Evolutionary conservation across 2,329 filamentous ascomycete species (phyloP).

Genomic region (Endoconidiophora laricicola): DNA sequence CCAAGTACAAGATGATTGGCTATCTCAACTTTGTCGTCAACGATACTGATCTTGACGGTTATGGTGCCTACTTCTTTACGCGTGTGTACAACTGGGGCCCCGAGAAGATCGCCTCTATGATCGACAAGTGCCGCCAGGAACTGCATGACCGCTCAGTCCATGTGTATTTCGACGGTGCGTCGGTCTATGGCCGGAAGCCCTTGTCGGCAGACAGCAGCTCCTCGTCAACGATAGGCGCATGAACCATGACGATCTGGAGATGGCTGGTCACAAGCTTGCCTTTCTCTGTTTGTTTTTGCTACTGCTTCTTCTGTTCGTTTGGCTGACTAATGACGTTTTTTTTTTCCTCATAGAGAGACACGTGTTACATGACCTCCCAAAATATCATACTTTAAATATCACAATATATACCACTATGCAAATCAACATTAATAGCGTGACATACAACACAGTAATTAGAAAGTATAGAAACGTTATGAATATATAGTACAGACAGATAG

Average conservation of each 20-base stretch:
- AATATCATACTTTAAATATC: too few relatives aligned
- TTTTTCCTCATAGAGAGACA: not conserved
- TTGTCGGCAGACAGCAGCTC: slow-evolving; percentile 4
- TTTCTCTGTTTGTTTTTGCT: not conserved
- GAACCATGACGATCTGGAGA: not conserved
- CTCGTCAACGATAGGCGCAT: slow-evolving; percentile 3
- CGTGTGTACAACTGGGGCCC: slow-evolving; percentile 21
- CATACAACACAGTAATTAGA: too few relatives aligned
- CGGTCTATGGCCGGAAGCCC: slow-evolving; percentile 8
- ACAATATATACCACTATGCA: too few relatives aligned
- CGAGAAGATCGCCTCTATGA: slow-evolving; percentile 20
- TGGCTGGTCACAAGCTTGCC: not conserved
- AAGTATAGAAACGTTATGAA: too few relatives aligned
- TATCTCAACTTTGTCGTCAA: slow-evolving; percentile 22
- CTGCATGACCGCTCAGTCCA: slow-evolving; percentile 22
- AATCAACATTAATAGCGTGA: too few relatives aligned
- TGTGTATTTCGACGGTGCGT: slow-evolving; percentile 21
- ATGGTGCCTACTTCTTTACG: slow-evolving; percentile 25
- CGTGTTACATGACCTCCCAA: not conserved
- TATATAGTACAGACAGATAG: not conserved
- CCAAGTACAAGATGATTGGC: slow-evolving; percentile 29
- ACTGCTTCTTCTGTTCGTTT: not conserved
- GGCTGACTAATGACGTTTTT: not conserved
- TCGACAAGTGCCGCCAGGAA: slow-evolving; percentile 20
- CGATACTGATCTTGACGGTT: slow-evolving; percentile 20